phyloP scores from a whole-genome alignment of 306 rosid species.

The Fragaria vesca region DNA sequence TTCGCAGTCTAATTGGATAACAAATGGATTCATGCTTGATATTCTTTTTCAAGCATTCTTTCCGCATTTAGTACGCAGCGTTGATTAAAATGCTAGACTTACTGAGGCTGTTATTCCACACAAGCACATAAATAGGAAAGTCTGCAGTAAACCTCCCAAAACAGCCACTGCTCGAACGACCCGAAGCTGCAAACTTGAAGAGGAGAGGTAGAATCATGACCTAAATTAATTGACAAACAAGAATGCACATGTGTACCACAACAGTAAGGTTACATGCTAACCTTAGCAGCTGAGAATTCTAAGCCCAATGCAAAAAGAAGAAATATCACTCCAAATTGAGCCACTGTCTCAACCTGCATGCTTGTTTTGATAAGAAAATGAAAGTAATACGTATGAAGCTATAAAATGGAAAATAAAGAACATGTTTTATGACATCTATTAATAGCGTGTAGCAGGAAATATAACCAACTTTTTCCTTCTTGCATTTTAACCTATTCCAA shows the following conservation, averaged over 20 bases:
- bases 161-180: conserved; percentile 92
- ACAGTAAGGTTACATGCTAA: conserved; percentile 29
- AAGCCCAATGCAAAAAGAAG: conserved; percentile 94
- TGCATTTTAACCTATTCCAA: not conserved
- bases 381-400: not conserved
- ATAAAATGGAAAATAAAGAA: not conserved
- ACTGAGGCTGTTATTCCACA: conserved; percentile 89
- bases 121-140: conserved; percentile 85
- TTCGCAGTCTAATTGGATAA: not conserved
- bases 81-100: conserved; percentile 38
- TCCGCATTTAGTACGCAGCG: not conserved
- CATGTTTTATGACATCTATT: not conserved
- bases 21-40: not conserved
- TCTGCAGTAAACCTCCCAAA: conserved; percentile 94
- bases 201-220: conserved; percentile 20
- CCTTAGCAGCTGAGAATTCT: conserved; percentile 90
- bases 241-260: conserved; percentile 19
- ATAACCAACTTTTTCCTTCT: not conserved
- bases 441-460: not conserved
- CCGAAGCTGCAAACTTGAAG: conserved; percentile 64
- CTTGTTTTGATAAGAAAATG: not conserved
- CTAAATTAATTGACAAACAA: conserved; percentile 18
- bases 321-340: conserved; percentile 98
- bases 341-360: conserved; percentile 93
- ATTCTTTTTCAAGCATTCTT: not conserved